These are phyloP conservation scores for Anthoceros angustus DNA, from an alignment of 225 moss, liverwort and hornwort species.

Conservation along the genomic window DNA sequence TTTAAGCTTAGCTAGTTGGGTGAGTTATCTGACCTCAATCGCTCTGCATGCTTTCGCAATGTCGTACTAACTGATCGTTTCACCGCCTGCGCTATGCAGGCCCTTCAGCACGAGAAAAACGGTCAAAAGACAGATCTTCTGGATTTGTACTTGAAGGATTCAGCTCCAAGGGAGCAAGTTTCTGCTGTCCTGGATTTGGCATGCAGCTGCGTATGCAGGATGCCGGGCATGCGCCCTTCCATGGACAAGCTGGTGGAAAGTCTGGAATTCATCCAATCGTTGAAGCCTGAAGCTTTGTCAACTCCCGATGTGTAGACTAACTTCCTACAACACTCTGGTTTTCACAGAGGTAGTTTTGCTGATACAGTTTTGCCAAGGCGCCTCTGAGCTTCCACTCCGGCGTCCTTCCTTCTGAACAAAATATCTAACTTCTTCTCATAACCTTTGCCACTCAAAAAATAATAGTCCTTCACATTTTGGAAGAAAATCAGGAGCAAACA, in stretches of 20 bases:
- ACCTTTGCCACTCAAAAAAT: no score
- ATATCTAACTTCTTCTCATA: no score
- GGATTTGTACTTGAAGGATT: constrained; percentile 16
- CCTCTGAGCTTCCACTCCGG: no score
- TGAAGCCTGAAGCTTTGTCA: not conserved
- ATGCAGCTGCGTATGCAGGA: constrained; percentile 31
- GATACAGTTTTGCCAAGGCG: no score
- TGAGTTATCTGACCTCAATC: constrained; percentile 13
- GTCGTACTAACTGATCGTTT: constrained; percentile 17
- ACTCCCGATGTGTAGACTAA: not conserved
- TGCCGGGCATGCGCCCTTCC: constrained; percentile 19
- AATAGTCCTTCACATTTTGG: no score
- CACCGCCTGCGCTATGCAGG: constrained; percentile 18
- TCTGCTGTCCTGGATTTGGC: constrained; percentile 26
- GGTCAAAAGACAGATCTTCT: constrained; percentile 13
- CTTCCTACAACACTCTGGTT: not conserved
- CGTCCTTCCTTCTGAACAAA: no score
- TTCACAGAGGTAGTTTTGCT: no score
- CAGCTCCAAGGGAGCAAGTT: constrained; percentile 20
- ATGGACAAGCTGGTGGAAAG: constrained; percentile 33
- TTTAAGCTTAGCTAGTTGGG: constrained; percentile 36
- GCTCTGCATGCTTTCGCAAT: constrained; percentile 7
- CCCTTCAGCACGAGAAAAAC: constrained; percentile 17
- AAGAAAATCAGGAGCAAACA: no score
- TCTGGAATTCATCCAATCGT: constrained; percentile 13